These are phyloP conservation scores for Solanum hybrid DNA, from an alignment of 305 asterid genomes.

Conservation along the genomic window DNA sequence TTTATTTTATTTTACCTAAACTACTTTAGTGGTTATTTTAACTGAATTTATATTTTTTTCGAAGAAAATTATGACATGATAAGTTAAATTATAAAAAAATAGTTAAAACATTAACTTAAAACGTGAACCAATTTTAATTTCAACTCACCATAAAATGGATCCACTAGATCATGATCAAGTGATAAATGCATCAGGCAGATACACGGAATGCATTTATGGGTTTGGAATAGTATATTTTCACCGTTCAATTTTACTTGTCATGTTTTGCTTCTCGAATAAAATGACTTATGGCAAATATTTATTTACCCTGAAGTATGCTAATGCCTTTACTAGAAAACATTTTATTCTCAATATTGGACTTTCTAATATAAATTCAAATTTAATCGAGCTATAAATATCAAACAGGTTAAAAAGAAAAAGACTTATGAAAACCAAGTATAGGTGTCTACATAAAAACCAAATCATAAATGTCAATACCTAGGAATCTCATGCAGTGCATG, in stretches of 20 bases:
- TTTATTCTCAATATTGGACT: rapidly evolving
- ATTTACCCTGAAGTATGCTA: no score
- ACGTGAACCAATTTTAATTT: not conserved
- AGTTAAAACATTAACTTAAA: not conserved
- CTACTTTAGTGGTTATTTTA: no score
- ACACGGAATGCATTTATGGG: not conserved
- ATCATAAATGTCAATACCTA: not conserved
- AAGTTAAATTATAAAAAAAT: no score
- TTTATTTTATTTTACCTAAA: no score
- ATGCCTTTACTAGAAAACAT: rapidly evolving
- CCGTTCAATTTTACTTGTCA: not conserved
- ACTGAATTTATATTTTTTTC: not conserved
- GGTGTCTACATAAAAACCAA: not conserved
- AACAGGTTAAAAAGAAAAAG: no score
- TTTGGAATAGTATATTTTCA: not conserved
- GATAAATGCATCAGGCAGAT: not conserved
- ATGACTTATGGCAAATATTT: no score
- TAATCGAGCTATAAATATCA: no score
- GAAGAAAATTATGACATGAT: no score
- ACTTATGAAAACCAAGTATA: not conserved
- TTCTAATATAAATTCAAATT: no score
- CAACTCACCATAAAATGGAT: not conserved
- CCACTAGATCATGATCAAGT: not conserved
- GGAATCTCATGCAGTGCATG: slow-evolving; percentile 8
- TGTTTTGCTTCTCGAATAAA: no score